Base-by-base conservation (phyloP, 2,329 filamentous ascomycete species). In the Pseudogymnoascus sp. region DNA sequence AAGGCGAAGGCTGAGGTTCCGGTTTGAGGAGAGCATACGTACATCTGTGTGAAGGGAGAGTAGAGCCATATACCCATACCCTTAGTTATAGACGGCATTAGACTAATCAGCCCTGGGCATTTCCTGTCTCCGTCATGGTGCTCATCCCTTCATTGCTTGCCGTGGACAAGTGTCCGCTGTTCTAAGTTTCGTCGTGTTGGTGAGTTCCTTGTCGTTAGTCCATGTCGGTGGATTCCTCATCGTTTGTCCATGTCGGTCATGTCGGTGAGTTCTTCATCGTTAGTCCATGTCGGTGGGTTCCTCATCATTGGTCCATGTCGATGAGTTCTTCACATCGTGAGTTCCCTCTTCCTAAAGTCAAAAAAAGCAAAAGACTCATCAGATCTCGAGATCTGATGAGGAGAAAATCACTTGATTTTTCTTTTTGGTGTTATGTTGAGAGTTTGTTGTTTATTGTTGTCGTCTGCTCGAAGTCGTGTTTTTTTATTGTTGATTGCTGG, bases 1-100 rank as follows among this genome's bases (percentile, higher is more conserved):
- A 83, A 80, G 4, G 77, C 74, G 0, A 79, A 82, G 65, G 38
- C 44, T 38, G 59, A 61, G 37, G 59, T 61, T 38, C 33, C 59
- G 5, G 53, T 59, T 37, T 59, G 33, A 59, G 2, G 8, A 6
- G 24, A 59, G 50, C 2, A 11, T 42, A 11, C 7, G 19, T 29
- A n/a, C 14, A 14, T 11, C 44, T 1, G 13, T 35, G 7, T n/a
- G 31, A 61, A 42, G 19, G 37, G 19, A 26, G 37, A 61, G 21
- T 38, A 38, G n/a, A 61, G 59, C 59, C 14, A 26, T 61, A 61
- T 26, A 38, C 13, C 21, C 37, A 38, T 31, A 35, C 33, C 33
- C 31, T 61, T 26, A 61, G 31, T 31, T 61, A 42, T 61, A 61
- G 37, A 61, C 59, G 26, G n/a, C 26, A 61, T 38, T n/a, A 42